Base-by-base conservation (phyloP, 176 grass and related monocot species). In the Coix lacrymajobi region DNA sequence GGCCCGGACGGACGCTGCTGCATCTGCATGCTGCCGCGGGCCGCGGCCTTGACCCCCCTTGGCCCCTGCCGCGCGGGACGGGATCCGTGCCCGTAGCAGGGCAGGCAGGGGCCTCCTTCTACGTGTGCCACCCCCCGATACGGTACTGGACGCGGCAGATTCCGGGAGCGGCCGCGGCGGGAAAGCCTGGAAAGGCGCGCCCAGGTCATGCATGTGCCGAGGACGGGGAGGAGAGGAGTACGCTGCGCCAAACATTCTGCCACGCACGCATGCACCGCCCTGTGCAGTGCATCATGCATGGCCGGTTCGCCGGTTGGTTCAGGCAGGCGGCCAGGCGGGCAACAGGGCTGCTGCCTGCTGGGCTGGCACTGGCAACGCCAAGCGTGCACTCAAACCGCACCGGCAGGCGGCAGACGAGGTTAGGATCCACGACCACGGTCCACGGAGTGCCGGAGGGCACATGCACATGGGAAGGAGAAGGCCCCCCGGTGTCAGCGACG, bases 111-210 rank as follows among this genome's bases (percentile, higher is more conserved):
- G 8, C 22, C 66, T 69, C 19, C 37, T 19, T 29, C 48, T 46
- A 56, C 32, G 17, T 76, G 69, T 63, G 36, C 74, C 32, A 2
- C 38, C 13, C 25, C 73, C 44, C 54, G 83, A 82, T 78, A 73
- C 78, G 88, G 79, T 48, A 78, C 66, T 82, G 57, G 44, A 90
- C 61, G 83, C 83, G 56, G 72, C 72, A 11, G 88, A 82, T 85
- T 71, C 63, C 62, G 49, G n/a, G 3, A 51, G 5, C 67, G 68
- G 66, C 34, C 72, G 6, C 37, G 11, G 26, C 68, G 69, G 56
- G 20, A 66, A 84, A 67, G n/a, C 49, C 36, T 20, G 10, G 87
- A 17, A 30, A 45, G 67, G 43, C 4, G 33, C 65, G 85, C 75
- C 85, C 79, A n/a, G 57, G 81, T 32, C 76, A 73, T 84, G 52